Conservation (phyloP, 306 rosid genomes). For the Vachellia collinsii region DNA sequence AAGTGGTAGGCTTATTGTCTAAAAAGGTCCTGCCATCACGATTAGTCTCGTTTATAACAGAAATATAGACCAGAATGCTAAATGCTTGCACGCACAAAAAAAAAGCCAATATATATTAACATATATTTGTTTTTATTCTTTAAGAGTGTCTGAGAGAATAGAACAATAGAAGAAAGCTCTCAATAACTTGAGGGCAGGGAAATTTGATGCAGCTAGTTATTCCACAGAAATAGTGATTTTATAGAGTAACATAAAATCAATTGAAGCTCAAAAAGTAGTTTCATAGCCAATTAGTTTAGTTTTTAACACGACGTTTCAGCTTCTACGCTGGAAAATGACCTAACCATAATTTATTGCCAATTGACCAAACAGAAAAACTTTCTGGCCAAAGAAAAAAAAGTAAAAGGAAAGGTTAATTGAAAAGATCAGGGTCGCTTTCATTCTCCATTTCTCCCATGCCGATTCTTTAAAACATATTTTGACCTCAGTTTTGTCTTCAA, state of each 20-base stretch:
- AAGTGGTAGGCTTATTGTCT: no score
- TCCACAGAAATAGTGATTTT: background rate
- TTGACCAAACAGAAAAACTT: background rate
- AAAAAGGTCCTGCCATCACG: no score
- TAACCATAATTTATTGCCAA: background rate
- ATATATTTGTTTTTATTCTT: background rate
- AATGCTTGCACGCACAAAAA: no score
- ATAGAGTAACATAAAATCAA: background rate
- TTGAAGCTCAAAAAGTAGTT: background rate
- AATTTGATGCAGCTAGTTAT: background rate
- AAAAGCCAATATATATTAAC: no score
- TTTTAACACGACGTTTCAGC: background rate
- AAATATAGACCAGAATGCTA: no score
- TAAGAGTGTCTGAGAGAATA: background rate
- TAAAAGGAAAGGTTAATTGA: background rate
- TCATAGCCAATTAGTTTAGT: background rate
- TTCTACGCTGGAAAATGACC: background rate
- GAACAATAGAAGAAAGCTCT: background rate
- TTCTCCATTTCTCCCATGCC: background rate
- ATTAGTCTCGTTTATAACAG: no score
- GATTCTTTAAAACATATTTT: background rate
- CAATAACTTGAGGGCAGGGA: background rate
- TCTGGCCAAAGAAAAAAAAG: background rate
- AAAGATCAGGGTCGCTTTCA: background rate
- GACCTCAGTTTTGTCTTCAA: background rate